These are phyloP conservation scores for Fraxinus greggii DNA, from an alignment of 305 asterid genomes.

Conservation along the genomic window DNA sequence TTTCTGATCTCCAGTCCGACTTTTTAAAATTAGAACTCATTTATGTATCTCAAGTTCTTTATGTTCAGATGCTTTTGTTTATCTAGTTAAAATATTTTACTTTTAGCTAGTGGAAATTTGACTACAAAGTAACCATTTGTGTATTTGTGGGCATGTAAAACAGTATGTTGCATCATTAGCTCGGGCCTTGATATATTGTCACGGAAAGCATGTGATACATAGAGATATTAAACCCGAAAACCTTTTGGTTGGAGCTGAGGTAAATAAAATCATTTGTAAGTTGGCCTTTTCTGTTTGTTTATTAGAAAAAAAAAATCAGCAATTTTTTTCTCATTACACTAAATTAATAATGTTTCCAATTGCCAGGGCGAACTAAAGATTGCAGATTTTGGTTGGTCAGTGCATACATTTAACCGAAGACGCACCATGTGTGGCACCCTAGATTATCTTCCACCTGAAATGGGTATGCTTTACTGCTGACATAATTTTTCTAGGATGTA, in stretches of 20 bases:
- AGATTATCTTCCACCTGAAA: slow-evolving; percentile 97
- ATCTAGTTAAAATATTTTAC: neutral
- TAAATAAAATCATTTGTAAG: slow-evolving; percentile 15
- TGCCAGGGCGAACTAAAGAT: slow-evolving; percentile 89
- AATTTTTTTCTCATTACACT: slow-evolving; percentile 21
- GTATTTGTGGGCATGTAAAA: slow-evolving; percentile 21
- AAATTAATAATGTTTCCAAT: slow-evolving; percentile 12
- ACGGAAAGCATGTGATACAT: slow-evolving; percentile 92
- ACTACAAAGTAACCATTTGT: neutral
- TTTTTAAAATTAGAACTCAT: neutral
- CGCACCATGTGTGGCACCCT: slow-evolving; percentile 97
- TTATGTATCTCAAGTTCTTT: neutral
- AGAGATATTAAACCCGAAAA: slow-evolving; percentile 90
- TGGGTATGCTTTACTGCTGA: slow-evolving; percentile 54
- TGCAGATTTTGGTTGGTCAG: slow-evolving; percentile 99
- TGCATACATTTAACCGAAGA: slow-evolving; percentile 91
- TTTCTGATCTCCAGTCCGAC: neutral
- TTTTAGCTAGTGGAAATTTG: neutral
- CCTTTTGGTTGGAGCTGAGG: slow-evolving; percentile 60
- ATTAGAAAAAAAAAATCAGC: slow-evolving; percentile 9
- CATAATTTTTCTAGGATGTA: neutral
- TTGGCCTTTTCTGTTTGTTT: neutral
- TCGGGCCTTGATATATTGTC: slow-evolving; percentile 87
- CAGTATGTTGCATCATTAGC: slow-evolving; percentile 85
- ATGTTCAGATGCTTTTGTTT: neutral